Conservation (phyloP, 192 early-diverging fungal species). For the Glomus cerebriforme region DNA sequence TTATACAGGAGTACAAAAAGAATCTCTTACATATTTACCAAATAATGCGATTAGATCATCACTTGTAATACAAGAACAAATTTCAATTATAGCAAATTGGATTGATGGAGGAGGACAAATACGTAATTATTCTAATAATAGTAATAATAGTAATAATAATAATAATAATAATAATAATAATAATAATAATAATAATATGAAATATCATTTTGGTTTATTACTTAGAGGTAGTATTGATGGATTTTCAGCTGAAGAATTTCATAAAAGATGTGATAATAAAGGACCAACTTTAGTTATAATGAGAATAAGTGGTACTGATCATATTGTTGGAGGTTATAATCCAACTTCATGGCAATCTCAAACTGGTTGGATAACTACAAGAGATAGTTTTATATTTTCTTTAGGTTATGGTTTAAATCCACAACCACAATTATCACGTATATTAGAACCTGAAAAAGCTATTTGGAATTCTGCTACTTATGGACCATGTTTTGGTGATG, state of each 20-base stretch:
- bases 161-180: no score
- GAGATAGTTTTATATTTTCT: conserved; percentile 7
- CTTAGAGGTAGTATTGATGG: neutral
- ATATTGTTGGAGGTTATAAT: conserved; percentile 13
- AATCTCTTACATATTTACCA: neutral
- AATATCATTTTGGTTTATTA: neutral
- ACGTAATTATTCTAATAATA: neutral
- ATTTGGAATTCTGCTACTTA: neutral
- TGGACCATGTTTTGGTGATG: conserved; percentile 12
- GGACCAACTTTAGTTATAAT: conserved; percentile 2
- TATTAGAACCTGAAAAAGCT: neutral
- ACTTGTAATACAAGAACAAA: neutral
- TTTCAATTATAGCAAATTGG: neutral
- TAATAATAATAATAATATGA: neutral
- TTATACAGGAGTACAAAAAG: neutral
- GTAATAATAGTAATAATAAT: no score
- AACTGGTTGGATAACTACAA: neutral
- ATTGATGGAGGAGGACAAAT: neutral
- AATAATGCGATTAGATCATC: neutral
- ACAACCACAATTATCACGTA: neutral
- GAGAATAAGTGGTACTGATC: neutral
- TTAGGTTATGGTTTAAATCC: neutral
- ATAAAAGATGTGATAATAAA: neutral
- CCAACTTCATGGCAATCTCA: neutral
- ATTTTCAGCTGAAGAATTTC: neutral